Percentiles rank a stretch among this genome's conserved stretches.
Evolutionary conservation across 345 rosid genomes (phyloP).

Genomic region (Ceriops zippeliana): DNA sequence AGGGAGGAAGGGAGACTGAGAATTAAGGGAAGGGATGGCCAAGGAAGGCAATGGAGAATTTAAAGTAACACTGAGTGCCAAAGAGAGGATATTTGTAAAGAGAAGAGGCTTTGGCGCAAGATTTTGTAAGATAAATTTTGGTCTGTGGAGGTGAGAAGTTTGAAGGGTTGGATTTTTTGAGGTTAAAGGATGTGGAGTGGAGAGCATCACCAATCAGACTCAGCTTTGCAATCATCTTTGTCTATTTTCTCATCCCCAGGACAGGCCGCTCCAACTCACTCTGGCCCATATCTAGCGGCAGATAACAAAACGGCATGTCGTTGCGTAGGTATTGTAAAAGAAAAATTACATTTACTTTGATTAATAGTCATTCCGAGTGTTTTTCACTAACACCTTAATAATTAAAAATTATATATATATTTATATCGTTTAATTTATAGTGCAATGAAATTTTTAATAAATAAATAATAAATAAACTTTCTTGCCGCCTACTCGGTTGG

Average conservation of each 20-base stretch:
- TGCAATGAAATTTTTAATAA: too few relatives aligned
- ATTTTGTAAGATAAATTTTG: slow-evolving; percentile 9
- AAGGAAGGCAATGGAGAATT: slow-evolving; percentile 50
- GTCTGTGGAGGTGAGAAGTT: slow-evolving; percentile 15
- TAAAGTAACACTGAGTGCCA: slow-evolving; percentile 54
- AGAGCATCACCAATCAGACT: slow-evolving; percentile 30
- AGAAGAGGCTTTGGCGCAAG: slow-evolving; percentile 28
- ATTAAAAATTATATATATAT: too few relatives aligned
- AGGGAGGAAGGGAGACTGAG: slow-evolving; percentile 39
- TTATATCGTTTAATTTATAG: too few relatives aligned
- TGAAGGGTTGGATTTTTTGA: slow-evolving; percentile 16
- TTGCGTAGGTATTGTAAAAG: too few relatives aligned
- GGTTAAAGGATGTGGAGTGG: slow-evolving; percentile 21
- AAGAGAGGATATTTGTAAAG: slow-evolving; percentile 42
- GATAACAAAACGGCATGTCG: too few relatives aligned
- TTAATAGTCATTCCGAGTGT: too few relatives aligned
- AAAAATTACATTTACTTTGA: too few relatives aligned
- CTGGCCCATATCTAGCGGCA: too few relatives aligned
- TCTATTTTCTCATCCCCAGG: not conserved
- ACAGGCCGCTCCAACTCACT: not conserved
- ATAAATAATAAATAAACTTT: too few relatives aligned
- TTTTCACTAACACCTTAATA: too few relatives aligned
- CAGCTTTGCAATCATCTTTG: slow-evolving; percentile 14
- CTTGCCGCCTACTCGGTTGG: too few relatives aligned
- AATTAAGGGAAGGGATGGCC: slow-evolving; percentile 69